Base-by-base conservation (phyloP, 495 filamentous ascomycete species). In the Aspergillus wentii region DNA sequence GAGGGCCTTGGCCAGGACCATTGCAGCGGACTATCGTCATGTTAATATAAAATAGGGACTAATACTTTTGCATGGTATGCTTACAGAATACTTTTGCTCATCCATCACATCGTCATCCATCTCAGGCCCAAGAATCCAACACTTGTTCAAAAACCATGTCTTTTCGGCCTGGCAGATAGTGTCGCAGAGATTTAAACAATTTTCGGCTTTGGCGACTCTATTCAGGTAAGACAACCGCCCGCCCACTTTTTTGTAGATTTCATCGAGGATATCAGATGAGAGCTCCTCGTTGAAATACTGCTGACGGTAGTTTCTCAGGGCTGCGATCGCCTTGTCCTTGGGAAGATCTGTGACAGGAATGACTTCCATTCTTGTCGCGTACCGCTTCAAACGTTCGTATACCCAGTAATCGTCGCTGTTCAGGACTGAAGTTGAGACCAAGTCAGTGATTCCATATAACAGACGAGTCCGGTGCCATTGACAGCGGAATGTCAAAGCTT, bases 101-200 rank as follows among this genome's bases (percentile, higher is more conserved):
- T 97, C 88, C 92, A 98, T 97, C 26, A 96, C 92, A 62, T 98
- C 92, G 65, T 98, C 92, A 49, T 98, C 92, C 90, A 96, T 96
- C 44, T 87, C 86, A 28, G 58, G 67, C 11, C 92, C 92, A 8
- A 98, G 76, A 43, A 97, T 94, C 78, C 90, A 88, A 61, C 89
- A 95, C 46, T 94, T 81, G 62, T 94, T 96, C 30, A 96, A 57
- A 53, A 97, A 85, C 92, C 92, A 98, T 1, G 80, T 87, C 61
- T 88, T 92, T 59, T 98, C 92, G 16, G 73, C 78, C 22, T 80
- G 62, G 43, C 81, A 84, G 44, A 98, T 96, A 11, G 79, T 60
- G 18, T 86, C 64, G 58, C 89, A 94, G 11, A 82, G 82, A n/a
- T 64, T 56, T 16, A 89, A 55, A 79, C 94, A 85, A 50, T 97